These are phyloP conservation scores for Mycena venus DNA, from an alignment of 768 basidiomycete genomes.

Conservation along the genomic window DNA sequence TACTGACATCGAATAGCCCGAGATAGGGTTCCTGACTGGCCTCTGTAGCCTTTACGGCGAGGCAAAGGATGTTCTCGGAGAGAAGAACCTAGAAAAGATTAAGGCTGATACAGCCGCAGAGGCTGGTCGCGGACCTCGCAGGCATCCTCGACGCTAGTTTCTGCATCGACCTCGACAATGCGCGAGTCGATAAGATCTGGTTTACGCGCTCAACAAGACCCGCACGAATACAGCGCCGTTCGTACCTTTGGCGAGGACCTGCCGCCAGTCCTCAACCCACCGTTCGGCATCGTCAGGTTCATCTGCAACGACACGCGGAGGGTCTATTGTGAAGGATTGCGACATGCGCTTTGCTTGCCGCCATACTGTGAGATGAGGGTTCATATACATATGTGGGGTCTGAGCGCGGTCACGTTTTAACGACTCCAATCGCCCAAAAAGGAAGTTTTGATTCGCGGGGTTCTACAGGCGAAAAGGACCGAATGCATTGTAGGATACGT, in stretches of 20 bases:
- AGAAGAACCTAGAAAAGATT: slow-evolving; percentile 65
- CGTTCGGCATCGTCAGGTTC: slow-evolving; percentile 52
- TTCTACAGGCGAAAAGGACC: too few relatives aligned
- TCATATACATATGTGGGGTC: slow-evolving; percentile 3
- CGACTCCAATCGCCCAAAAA: not conserved
- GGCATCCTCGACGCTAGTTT: slow-evolving; percentile 84
- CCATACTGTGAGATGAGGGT: slow-evolving; percentile 28
- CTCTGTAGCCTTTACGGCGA: slow-evolving; percentile 65
- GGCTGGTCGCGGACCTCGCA: slow-evolving; percentile 67
- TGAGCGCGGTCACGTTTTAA: slow-evolving; percentile 8
- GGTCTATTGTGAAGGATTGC: slow-evolving; percentile 33
- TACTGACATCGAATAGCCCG: slow-evolving; percentile 83
- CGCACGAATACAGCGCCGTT: not conserved
- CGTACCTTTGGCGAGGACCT: slow-evolving; percentile 70
- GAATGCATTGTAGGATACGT: too few relatives aligned
- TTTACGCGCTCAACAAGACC: slow-evolving; percentile 2
- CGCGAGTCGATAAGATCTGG: slow-evolving; percentile 80
- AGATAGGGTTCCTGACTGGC: slow-evolving; percentile 47
- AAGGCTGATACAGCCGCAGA: slow-evolving; percentile 6
- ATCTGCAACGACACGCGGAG: not conserved
- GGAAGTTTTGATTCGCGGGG: not conserved
- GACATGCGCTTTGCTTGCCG: slow-evolving; percentile 35
- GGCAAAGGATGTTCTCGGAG: slow-evolving; percentile 72
- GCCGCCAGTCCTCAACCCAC: slow-evolving; percentile 73
- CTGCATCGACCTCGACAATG: slow-evolving; percentile 75